Conservation (phyloP, 345 rosid species). For the Corymbia maculata region DNA sequence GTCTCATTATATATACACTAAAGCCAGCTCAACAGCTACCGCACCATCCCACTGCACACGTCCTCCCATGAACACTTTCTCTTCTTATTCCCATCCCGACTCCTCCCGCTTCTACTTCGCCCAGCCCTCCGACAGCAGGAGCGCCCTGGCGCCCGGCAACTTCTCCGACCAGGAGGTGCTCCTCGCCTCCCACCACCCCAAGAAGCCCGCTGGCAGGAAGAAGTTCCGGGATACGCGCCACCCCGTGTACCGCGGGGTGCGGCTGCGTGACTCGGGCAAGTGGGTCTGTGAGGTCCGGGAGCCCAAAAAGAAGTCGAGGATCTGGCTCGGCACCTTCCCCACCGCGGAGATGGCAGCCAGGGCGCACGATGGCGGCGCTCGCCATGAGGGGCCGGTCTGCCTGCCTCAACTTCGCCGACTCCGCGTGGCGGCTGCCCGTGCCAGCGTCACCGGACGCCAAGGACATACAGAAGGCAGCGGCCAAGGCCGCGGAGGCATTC, state of each 20-base stretch:
- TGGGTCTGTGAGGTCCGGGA: conserved; percentile 92
- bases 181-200: conserved; percentile 60
- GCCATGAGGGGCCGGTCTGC: conserved; percentile 66
- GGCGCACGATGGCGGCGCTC: conserved; percentile 80
- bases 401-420: conserved; percentile 87
- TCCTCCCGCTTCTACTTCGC: too few relatives aligned
- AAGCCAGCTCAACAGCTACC: not conserved
- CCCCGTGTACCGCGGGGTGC: conserved; percentile 76
- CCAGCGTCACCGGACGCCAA: conserved; percentile 50
- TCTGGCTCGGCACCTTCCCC: conserved; percentile 82
- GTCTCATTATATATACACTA: not conserved
- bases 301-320: conserved; percentile 74
- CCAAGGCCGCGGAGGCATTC: conserved; percentile 44
- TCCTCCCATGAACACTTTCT: not conserved
- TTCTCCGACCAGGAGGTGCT: conserved; percentile 46
- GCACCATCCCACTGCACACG: not conserved
- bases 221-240: conserved; percentile 83
- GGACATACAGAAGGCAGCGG: conserved; percentile 75
- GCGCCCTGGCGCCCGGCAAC: not conserved
- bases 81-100: too few relatives aligned
- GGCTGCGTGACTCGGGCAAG: conserved; percentile 61
- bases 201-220: conserved; percentile 76
- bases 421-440: conserved; percentile 56
- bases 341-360: conserved; percentile 88
- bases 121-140: too few relatives aligned